Conservation (phyloP, 768 basidiomycete species). For the Leccinum disarticulatum region DNA sequence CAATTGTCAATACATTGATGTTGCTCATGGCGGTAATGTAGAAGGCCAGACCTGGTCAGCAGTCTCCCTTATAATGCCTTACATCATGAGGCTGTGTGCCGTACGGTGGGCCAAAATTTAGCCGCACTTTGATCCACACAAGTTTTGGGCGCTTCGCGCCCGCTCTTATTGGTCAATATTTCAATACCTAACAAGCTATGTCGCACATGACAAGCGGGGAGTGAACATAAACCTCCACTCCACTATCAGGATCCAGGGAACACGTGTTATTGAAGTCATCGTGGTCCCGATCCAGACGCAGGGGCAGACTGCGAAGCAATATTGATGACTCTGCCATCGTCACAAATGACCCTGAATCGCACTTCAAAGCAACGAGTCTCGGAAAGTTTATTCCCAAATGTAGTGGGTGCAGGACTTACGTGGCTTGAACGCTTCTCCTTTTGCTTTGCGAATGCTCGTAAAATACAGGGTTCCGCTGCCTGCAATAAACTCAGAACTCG, state of each 20-base stretch:
- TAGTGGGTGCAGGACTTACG: constrained; percentile 36
- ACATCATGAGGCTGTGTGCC: constrained; percentile 2
- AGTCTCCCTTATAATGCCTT: constrained; percentile 6
- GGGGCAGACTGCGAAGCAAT: constrained; percentile 11
- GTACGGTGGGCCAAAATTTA: not conserved
- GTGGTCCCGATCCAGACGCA: not conserved
- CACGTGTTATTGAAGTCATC: not conserved
- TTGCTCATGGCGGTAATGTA: constrained; percentile 16
- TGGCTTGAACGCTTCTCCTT: constrained; percentile 67
- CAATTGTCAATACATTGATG: constrained; percentile 41
- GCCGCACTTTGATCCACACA: not conserved
- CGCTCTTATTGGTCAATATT: not conserved
- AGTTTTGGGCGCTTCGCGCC: not conserved
- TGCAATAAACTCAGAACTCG: constrained; percentile 23
- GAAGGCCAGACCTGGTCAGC: too few relatives aligned
- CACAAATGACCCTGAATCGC: constrained; percentile 65
- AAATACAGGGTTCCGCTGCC: constrained; percentile 79
- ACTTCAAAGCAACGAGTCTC: constrained; percentile 37
- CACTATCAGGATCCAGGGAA: not conserved
- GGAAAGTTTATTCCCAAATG: not conserved
- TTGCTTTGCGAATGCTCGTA: constrained; percentile 76
- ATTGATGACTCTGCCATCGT: constrained; percentile 53
- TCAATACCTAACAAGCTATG: not conserved
- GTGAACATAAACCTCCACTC: not conserved
- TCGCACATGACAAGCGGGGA: not conserved